A percentile compares a stretch with the other conserved stretches of the same genome.
Conservation (phyloP, 495 filamentous ascomycete genomes). For the Clavariopsis aquatica region DNA sequence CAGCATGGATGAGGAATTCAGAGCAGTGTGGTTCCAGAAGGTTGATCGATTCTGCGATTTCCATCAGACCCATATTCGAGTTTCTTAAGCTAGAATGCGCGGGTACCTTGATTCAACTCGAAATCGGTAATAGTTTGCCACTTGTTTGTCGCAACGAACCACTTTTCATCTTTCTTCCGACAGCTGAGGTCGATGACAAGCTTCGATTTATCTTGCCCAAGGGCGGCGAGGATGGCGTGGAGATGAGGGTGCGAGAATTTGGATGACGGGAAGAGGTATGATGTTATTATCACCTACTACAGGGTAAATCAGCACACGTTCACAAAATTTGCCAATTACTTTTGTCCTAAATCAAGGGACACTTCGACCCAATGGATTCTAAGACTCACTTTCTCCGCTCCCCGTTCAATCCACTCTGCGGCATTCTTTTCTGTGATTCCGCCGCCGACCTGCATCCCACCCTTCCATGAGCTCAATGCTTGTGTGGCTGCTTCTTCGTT, state of each 20-base stretch:
- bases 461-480: conserved; percentile 74
- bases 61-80: not conserved
- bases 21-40: conserved; percentile 84
- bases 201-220: conserved; percentile 73
- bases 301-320: not conserved
- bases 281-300: conserved; percentile 84
- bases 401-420: conserved; percentile 76
- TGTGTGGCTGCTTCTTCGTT: conserved; percentile 79
- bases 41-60: conserved; percentile 74
- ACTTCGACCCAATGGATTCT: not conserved
- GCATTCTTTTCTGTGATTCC: conserved; percentile 88
- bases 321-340: too few species aligned
- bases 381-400: conserved; percentile 87
- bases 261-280: conserved; percentile 79
- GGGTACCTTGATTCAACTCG: conserved; percentile 77
- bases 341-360: too few species aligned
- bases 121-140: conserved; percentile 97
- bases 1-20: conserved; percentile 97
- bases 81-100: too few species aligned
- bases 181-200: conserved; percentile 95
- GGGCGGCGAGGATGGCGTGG: conserved; percentile 65
- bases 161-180: conserved; percentile 66
- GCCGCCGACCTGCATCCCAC: conserved; percentile 80
- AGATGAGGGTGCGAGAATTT: conserved; percentile 75
- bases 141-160: conserved; percentile 97